Conservation (phyloP, 179 eudicot genomes). For the Carnegiea gigantea region DNA sequence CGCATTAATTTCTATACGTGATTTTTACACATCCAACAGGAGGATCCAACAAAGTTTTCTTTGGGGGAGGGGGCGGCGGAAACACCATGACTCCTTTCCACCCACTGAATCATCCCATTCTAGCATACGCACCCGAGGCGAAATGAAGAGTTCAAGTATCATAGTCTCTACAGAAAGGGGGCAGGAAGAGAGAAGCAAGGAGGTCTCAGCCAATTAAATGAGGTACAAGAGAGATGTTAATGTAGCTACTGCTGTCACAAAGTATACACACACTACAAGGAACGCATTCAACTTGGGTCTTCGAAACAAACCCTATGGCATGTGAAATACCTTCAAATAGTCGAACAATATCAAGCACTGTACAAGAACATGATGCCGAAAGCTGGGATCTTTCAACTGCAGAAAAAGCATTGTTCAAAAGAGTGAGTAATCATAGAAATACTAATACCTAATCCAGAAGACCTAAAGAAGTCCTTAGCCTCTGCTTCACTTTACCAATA, state of each 20-base stretch:
- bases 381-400: constrained; percentile 98
- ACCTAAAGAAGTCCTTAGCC: constrained; percentile 2
- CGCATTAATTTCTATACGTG: background rate
- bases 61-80: too few relatives aligned
- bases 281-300: too few relatives aligned
- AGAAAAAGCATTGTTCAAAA: constrained; percentile 23
- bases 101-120: background rate
- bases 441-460: background rate
- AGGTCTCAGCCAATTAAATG: background rate
- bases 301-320: too few relatives aligned
- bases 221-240: constrained; percentile 3
- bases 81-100: background rate
- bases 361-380: constrained; percentile 92
- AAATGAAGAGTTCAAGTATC: background rate
- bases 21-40: background rate
- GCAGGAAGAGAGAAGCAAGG: background rate
- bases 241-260: background rate
- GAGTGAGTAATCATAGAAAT: constrained; percentile 6
- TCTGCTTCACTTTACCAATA: background rate
- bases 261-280: background rate
- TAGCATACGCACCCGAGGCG: background rate
- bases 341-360: constrained; percentile 96
- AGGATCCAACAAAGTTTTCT: background rate
- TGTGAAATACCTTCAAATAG: constrained; percentile 73
- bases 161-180: background rate